Conservation (phyloP, 371 early-diverging fungal genomes). For the Apophysomyces ossiformis region DNA sequence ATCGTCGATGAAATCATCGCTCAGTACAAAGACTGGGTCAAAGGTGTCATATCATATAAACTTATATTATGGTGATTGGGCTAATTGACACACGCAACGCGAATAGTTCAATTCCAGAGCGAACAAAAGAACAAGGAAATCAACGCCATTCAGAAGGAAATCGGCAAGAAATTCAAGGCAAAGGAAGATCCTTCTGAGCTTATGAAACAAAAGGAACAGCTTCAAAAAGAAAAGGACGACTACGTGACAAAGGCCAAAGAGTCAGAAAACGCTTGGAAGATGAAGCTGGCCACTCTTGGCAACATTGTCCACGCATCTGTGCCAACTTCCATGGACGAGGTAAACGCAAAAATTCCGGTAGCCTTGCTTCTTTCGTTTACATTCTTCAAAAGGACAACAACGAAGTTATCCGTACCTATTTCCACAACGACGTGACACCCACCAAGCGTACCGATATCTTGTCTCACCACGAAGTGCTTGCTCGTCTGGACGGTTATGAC, state of each 20-base stretch:
- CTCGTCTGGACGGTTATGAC: constrained; percentile 93
- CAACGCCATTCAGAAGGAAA: constrained; percentile 93
- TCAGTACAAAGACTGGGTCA: constrained; percentile 92
- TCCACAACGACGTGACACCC: constrained; percentile 60
- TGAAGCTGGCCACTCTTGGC: constrained; percentile 83
- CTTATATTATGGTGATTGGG: too few relatives aligned
- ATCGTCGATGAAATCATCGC: constrained; percentile 92
- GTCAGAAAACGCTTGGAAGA: constrained; percentile 70
- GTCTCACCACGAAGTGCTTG: constrained; percentile 94
- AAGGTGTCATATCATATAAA: constrained; percentile 55
- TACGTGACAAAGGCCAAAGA: constrained; percentile 74
- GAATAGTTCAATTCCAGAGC: constrained; percentile 78
- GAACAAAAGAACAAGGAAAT: constrained; percentile 91
- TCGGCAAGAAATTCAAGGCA: constrained; percentile 89
- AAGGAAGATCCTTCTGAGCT: constrained; percentile 89
- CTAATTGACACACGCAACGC: too few relatives aligned
- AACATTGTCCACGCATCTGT: constrained; percentile 97
- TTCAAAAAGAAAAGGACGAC: constrained; percentile 74
- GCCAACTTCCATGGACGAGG: constrained; percentile 88
- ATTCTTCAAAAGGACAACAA: constrained; percentile 70
- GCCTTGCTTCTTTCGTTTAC: neutral
- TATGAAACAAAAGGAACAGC: constrained; percentile 72
- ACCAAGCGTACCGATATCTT: constrained; percentile 74
- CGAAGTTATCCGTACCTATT: constrained; percentile 74
- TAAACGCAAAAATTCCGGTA: constrained; percentile 17